A percentile compares a stretch with the other conserved stretches of the same genome.
Evolutionary conservation across 2,329 filamentous ascomycete genomes (phyloP).

Genomic region (Tolypocladium ophioglossoides): DNA sequence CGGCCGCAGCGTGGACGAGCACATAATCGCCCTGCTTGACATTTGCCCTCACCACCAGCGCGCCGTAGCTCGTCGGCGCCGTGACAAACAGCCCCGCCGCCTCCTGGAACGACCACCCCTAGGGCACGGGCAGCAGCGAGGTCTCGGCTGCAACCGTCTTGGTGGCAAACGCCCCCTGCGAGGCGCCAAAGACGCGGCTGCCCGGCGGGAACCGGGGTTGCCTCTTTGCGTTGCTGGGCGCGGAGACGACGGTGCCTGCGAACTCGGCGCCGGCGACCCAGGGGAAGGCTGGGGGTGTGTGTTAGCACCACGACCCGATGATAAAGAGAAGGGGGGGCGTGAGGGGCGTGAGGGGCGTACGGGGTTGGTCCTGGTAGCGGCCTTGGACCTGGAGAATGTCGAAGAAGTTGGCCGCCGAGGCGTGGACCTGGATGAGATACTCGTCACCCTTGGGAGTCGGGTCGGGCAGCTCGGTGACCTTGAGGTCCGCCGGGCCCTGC

Average conservation of each 20-base stretch:
- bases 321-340: background rate
- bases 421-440: slow-evolving; percentile 81
- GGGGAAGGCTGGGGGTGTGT: slow-evolving; percentile 48
- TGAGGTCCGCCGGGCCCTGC: slow-evolving; percentile 70
- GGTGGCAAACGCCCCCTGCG: slow-evolving; percentile 79
- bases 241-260: slow-evolving; percentile 62
- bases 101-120: slow-evolving; percentile 73
- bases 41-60: slow-evolving; percentile 65
- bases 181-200: slow-evolving; percentile 75
- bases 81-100: slow-evolving; percentile 88
- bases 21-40: slow-evolving; percentile 77
- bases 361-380: slow-evolving; percentile 88
- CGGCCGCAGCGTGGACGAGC: slow-evolving; percentile 83
- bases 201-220: slow-evolving; percentile 61
- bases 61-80: slow-evolving; percentile 80
- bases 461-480: slow-evolving; percentile 62
- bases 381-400: slow-evolving; percentile 91
- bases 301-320: background rate
- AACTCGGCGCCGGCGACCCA: slow-evolving; percentile 87
- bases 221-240: slow-evolving; percentile 40
- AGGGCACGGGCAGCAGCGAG: slow-evolving; percentile 61
- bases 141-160: slow-evolving; percentile 58
- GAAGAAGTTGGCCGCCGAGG: slow-evolving; percentile 91
- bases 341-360: slow-evolving; percentile 21
- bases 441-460: slow-evolving; percentile 60